phyloP scores from a whole-genome alignment of 768 basidiomycete genomes.

The Calocera viscosa region DNA sequence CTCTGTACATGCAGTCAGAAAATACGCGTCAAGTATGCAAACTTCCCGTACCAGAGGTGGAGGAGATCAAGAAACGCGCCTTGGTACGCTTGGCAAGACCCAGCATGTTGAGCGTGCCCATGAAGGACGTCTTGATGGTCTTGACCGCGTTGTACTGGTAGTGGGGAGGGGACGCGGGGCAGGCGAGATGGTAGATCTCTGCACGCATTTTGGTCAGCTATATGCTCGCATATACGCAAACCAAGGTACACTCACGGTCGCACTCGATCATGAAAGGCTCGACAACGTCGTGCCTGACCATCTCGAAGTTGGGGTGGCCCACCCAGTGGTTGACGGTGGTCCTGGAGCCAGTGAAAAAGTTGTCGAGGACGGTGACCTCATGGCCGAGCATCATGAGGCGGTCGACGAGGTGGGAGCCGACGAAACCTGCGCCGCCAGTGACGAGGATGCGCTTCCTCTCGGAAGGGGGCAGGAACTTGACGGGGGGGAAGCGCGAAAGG shows the following conservation, averaged over 20 bases:
- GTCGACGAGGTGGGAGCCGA: constrained; percentile 96
- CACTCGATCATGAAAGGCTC: constrained; percentile 98
- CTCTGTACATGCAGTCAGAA: constrained; percentile 37
- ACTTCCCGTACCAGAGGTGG: constrained; percentile 65
- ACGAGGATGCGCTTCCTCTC: constrained; percentile 81
- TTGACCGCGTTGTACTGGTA: constrained; percentile 98
- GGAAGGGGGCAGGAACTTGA: constrained; percentile 67
- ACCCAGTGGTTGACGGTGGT: constrained; percentile 95
- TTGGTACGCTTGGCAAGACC: constrained; percentile 95
- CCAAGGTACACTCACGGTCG: constrained; percentile 56
- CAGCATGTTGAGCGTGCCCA: constrained; percentile 98
- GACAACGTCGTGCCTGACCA: constrained; percentile 94
- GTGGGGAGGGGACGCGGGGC: constrained; percentile 92
- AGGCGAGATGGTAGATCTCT: constrained; percentile 98
- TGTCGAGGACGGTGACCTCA: constrained; percentile 93
- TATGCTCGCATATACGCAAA: constrained; percentile 1
- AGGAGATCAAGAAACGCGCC: constrained; percentile 89
- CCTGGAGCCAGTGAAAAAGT: constrained; percentile 97
- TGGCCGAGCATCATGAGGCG: constrained; percentile 95
- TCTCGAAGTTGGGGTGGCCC: constrained; percentile 97
- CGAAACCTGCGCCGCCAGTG: constrained; percentile 98
- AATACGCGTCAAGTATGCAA: not conserved
- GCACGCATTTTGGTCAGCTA: constrained; percentile 15
- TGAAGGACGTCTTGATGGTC: constrained; percentile 96
- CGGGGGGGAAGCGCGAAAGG: constrained; percentile 82